Evolutionary conservation across 2,329 filamentous ascomycete species (phyloP).

Genomic region (Penicillium rolfsii): DNA sequence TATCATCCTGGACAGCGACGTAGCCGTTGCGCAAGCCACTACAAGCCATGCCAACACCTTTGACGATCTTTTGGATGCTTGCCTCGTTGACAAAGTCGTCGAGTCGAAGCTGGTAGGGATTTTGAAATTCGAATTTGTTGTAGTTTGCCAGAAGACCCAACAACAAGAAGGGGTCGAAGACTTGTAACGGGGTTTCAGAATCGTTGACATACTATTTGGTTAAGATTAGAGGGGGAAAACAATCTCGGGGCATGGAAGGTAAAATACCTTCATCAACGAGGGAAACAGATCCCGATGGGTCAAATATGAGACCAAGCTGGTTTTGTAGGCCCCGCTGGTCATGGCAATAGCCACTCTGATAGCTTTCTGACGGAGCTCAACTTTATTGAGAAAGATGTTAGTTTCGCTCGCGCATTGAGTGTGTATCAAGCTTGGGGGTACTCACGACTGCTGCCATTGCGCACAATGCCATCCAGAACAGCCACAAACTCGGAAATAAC

Average conservation of each 20-base stretch:
- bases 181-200: slow-evolving; percentile 64
- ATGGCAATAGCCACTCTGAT: slow-evolving; percentile 80
- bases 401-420: background rate
- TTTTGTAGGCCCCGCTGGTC: slow-evolving; percentile 92
- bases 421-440: slow-evolving; percentile 15
- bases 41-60: slow-evolving; percentile 74
- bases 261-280: slow-evolving; percentile 81
- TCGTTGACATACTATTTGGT: slow-evolving; percentile 76
- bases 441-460: slow-evolving; percentile 72
- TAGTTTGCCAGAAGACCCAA: slow-evolving; percentile 91
- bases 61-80: slow-evolving; percentile 80
- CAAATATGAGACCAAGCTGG: slow-evolving; percentile 90
- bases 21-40: slow-evolving; percentile 72
- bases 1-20: slow-evolving; percentile 82
- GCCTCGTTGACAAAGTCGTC: slow-evolving; percentile 94
- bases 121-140: slow-evolving; percentile 99
- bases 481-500: slow-evolving; percentile 88
- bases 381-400: slow-evolving; percentile 47
- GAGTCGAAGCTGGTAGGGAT: slow-evolving; percentile 87
- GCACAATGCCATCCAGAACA: slow-evolving; percentile 79
- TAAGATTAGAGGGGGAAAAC: slow-evolving; percentile 14
- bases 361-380: slow-evolving; percentile 75
- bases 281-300: slow-evolving; percentile 94
- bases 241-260: background rate
- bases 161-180: slow-evolving; percentile 76